These are phyloP conservation scores for Zygoascus meyerae DNA, from an alignment of 1,139 yeast species.

Conservation along the genomic window DNA sequence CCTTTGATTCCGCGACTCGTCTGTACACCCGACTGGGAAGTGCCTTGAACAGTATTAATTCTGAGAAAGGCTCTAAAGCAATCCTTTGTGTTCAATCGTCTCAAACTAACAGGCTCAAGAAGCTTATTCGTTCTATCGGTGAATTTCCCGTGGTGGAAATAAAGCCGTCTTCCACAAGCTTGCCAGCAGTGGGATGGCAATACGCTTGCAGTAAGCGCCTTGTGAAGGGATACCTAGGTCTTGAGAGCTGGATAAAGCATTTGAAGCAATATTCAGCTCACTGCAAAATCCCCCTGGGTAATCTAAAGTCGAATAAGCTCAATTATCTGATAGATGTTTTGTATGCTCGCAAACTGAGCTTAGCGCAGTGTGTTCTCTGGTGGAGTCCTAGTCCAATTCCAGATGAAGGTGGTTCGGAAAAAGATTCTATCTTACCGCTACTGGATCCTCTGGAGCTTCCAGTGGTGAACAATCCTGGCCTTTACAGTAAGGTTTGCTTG, in stretches of 20 bases:
- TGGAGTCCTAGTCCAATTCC: conserved; percentile 84
- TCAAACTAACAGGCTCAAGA: conserved; percentile 36
- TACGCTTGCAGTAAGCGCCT: conserved; percentile 59
- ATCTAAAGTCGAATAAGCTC: conserved; percentile 68
- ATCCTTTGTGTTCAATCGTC: conserved; percentile 74
- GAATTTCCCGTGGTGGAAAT: conserved; percentile 58
- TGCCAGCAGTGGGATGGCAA: conserved; percentile 91
- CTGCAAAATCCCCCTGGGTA: conserved; percentile 81
- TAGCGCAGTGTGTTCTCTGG: conserved; percentile 75
- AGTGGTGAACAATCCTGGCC: conserved; percentile 68
- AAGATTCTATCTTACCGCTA: conserved; percentile 43
- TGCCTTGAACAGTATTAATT: conserved; percentile 51
- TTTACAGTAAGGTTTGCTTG: conserved; percentile 71
- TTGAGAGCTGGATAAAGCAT: conserved; percentile 70
- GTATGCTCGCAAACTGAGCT: conserved; percentile 70
- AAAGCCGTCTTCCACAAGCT: conserved; percentile 47
- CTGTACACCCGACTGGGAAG: conserved; percentile 33
- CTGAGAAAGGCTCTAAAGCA: conserved; percentile 63
- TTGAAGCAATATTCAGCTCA: conserved; percentile 62
- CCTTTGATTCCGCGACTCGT: conserved; percentile 14
- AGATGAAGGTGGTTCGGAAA: conserved; percentile 81
- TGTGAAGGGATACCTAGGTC: conserved; percentile 63
- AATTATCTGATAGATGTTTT: conserved; percentile 78
- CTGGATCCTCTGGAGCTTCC: conserved; percentile 68
- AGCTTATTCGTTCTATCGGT: conserved; percentile 28